A percentile compares a stretch with the other conserved stretches of the same genome.
phyloP scores from a whole-genome alignment of 2,329 filamentous ascomycete species.

The Ophiostoma piceae region DNA sequence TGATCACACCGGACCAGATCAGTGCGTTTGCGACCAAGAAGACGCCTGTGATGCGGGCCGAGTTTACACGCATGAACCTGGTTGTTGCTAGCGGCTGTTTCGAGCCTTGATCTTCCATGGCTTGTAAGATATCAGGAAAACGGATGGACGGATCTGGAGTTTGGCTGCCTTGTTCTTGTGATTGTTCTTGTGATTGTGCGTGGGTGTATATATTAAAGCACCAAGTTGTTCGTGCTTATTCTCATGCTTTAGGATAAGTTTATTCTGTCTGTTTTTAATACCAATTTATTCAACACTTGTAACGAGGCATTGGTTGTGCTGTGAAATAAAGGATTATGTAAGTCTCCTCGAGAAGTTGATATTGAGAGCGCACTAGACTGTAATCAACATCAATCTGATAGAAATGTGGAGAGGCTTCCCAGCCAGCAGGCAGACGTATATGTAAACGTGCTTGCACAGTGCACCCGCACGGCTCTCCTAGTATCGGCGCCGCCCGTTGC shows the following conservation, averaged over 20 bases:
- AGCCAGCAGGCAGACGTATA: conserved; percentile 4
- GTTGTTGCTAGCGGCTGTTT: conserved; percentile 77
- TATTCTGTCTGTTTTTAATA: background rate
- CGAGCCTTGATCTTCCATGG: conserved; percentile 41
- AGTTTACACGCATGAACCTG: conserved; percentile 92
- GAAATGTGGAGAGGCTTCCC: background rate
- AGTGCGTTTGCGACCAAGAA: conserved; percentile 94
- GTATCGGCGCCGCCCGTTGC: background rate
- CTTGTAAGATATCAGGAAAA: background rate
- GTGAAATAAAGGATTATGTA: background rate
- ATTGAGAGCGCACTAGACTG: background rate
- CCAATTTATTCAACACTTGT: background rate
- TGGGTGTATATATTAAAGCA: background rate
- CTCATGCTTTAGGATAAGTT: background rate
- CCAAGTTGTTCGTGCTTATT: background rate
- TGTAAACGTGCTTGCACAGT: background rate
- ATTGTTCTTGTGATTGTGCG: background rate
- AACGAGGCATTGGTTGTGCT: background rate
- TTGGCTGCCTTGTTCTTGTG: background rate
- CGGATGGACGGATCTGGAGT: background rate
- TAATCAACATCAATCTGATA: background rate
- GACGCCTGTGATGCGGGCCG: conserved; percentile 85
- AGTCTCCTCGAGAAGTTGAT: background rate
- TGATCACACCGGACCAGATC: conserved; percentile 88
- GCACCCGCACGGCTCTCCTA: background rate